Evolutionary conservation across 225 moss, liverwort and hornwort genomes (phyloP).

Genomic region (Physcomitrellopsis africana): DNA sequence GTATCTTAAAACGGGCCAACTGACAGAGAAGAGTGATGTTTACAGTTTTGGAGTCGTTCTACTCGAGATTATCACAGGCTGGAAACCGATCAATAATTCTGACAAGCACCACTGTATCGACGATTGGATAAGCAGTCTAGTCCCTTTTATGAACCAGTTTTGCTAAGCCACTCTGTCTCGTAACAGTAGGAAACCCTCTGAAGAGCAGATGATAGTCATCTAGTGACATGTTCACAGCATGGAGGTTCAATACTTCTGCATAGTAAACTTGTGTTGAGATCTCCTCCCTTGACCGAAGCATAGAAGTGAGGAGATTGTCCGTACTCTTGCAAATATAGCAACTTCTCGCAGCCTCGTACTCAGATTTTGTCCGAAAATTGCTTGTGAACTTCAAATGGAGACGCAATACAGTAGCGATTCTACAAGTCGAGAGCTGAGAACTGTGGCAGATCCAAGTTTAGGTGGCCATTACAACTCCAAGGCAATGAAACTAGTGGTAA

Average conservation of each 20-base stretch:
- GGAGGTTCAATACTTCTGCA: no score
- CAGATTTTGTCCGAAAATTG: constrained; percentile 5
- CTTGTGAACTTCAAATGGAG: constrained; percentile 28
- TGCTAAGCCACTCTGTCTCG: no score
- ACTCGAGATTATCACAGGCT: constrained; percentile 72
- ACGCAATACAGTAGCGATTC: constrained; percentile 22
- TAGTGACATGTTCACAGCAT: no score
- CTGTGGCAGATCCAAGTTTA: constrained; percentile 24
- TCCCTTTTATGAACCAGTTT: neutral
- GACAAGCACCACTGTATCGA: constrained; percentile 37
- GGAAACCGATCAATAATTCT: constrained; percentile 58
- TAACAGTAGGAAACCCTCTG: no score
- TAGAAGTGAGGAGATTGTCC: neutral
- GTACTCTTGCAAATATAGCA: neutral
- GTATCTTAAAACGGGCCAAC: constrained; percentile 69
- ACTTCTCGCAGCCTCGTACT: constrained; percentile 1
- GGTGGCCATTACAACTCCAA: constrained; percentile 30
- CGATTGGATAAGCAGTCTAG: constrained; percentile 30
- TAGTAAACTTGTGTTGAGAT: no score
- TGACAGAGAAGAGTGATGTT: constrained; percentile 80
- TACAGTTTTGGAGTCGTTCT: constrained; percentile 83
- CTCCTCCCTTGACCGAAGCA: neutral
- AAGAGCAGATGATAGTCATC: no score
- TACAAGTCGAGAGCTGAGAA: constrained; percentile 20
- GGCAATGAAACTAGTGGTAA: constrained; percentile 36